These are phyloP conservation scores for Aureobasidium sp. DNA, from an alignment of 2,329 filamentous ascomycete genomes.

Conservation along the genomic window DNA sequence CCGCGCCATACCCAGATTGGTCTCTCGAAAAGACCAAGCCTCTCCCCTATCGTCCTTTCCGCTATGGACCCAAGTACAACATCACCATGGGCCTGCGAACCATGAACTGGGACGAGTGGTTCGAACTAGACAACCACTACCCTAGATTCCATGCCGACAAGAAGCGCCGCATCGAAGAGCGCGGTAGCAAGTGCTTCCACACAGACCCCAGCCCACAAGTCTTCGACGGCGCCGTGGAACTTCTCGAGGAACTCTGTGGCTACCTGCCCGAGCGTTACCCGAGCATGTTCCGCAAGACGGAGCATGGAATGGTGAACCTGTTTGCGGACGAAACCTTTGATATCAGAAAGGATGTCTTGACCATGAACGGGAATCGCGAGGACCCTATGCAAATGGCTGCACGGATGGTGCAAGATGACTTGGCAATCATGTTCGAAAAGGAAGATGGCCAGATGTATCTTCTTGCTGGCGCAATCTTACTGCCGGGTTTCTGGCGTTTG, in stretches of 20 bases:
- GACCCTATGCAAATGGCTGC: constrained; percentile 72
- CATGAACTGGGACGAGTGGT: constrained; percentile 67
- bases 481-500: constrained; percentile 78
- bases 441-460: constrained; percentile 75
- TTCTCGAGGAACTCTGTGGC: constrained; percentile 62
- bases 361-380: constrained; percentile 41
- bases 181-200: constrained; percentile 59
- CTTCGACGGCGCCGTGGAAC: constrained; percentile 64
- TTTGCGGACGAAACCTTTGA: constrained; percentile 68
- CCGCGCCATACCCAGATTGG: constrained; percentile 61
- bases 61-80: constrained; percentile 68
- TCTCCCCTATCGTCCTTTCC: constrained; percentile 70
- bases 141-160: constrained; percentile 67
- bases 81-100: constrained; percentile 71
- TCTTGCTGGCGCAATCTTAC: constrained; percentile 65
- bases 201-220: constrained; percentile 55
- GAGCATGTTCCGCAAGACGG: constrained; percentile 57
- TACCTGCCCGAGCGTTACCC: constrained; percentile 75
- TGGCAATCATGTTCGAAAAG: constrained; percentile 75
- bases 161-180: constrained; percentile 57
- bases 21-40: constrained; percentile 62
- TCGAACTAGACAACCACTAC: constrained; percentile 77
- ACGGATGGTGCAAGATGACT: constrained; percentile 70
- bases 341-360: constrained; percentile 54
- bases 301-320: constrained; percentile 61